phyloP scores from a whole-genome alignment of 2,329 filamentous ascomycete species.

The Samsoniella hepiali region DNA sequence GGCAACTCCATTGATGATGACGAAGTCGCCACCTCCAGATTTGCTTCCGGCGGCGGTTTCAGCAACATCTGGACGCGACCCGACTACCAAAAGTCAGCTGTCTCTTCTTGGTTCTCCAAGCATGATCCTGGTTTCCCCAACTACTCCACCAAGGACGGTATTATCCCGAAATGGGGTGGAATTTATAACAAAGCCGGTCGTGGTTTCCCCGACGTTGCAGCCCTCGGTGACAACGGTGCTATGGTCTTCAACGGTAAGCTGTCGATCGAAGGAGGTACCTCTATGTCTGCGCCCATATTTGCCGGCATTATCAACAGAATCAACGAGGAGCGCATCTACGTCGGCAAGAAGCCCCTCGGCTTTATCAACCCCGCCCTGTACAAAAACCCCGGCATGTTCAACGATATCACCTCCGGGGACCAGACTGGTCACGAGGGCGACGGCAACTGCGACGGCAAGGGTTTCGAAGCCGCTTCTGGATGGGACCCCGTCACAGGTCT shows the following conservation, averaged over 20 bases:
- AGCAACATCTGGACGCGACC: constrained; percentile 45
- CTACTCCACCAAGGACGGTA: constrained; percentile 31
- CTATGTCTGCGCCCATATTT: constrained; percentile 21
- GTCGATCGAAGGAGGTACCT: constrained; percentile 13
- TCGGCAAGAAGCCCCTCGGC: constrained; percentile 37
- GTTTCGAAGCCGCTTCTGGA: constrained; percentile 1
- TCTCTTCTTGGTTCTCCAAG: constrained; percentile 34
- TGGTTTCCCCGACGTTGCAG: constrained; percentile 38
- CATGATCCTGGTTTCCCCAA: constrained; percentile 36
- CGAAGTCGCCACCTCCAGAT: constrained; percentile 44
- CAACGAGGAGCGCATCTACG: constrained; percentile 21
- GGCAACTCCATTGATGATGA: constrained; percentile 40
- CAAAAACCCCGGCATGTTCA: constrained; percentile 15
- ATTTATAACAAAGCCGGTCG: constrained; percentile 40
- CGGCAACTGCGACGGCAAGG: neutral
- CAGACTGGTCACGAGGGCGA: neutral
- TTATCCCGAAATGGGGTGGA: constrained; percentile 32
- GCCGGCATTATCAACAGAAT: constrained; percentile 23
- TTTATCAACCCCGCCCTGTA: constrained; percentile 28
- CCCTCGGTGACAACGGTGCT: constrained; percentile 44
- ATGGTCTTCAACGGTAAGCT: constrained; percentile 32
- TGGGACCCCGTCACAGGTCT: constrained; percentile 19
- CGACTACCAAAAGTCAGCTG: constrained; percentile 42
- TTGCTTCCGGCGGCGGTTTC: constrained; percentile 29
- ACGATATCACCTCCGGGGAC: constrained; percentile 9